Conservation (phyloP, 306 rosid genomes). For the Pyrus bretschneideri region DNA sequence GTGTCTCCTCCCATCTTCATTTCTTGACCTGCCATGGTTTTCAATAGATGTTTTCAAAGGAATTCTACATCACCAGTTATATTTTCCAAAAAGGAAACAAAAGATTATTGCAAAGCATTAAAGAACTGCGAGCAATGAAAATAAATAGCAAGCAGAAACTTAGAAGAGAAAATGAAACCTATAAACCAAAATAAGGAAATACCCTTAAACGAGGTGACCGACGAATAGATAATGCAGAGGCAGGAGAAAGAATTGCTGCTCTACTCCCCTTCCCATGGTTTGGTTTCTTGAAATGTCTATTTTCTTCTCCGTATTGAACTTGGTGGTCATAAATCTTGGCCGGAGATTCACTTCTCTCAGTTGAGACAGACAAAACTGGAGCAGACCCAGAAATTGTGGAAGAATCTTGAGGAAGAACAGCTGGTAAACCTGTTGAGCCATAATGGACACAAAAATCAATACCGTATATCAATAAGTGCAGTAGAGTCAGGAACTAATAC, state of each 20-base stretch:
- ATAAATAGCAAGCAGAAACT: neutral
- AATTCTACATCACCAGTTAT: neutral
- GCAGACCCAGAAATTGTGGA: slow-evolving; percentile 54
- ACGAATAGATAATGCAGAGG: slow-evolving; percentile 52
- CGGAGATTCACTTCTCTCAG: slow-evolving; percentile 48
- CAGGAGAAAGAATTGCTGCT: slow-evolving; percentile 35
- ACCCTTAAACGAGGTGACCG: slow-evolving; percentile 65
- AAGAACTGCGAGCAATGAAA: neutral
- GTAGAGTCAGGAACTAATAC: neutral
- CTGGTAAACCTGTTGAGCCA: slow-evolving; percentile 34
- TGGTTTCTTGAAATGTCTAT: slow-evolving; percentile 29
- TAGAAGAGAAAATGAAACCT: neutral
- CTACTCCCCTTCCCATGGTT: slow-evolving; percentile 28
- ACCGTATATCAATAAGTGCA: neutral
- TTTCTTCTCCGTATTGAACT: slow-evolving; percentile 28
- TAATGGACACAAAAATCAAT: neutral
- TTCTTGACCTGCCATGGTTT: slow-evolving; percentile 41
- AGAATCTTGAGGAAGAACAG: slow-evolving; percentile 45
- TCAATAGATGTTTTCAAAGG: neutral
- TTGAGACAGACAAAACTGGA: slow-evolving; percentile 51
- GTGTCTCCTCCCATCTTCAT: slow-evolving; percentile 27
- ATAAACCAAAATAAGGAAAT: neutral
- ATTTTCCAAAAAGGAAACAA: neutral
- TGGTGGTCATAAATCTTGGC: slow-evolving; percentile 29
- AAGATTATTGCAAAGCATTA: too few relatives aligned